A percentile compares a stretch with the other conserved stretches of the same genome.
Evolutionary conservation across 352 stramenopile genomes (phyloP).

Genomic region (Phytophthora uliginosa): DNA sequence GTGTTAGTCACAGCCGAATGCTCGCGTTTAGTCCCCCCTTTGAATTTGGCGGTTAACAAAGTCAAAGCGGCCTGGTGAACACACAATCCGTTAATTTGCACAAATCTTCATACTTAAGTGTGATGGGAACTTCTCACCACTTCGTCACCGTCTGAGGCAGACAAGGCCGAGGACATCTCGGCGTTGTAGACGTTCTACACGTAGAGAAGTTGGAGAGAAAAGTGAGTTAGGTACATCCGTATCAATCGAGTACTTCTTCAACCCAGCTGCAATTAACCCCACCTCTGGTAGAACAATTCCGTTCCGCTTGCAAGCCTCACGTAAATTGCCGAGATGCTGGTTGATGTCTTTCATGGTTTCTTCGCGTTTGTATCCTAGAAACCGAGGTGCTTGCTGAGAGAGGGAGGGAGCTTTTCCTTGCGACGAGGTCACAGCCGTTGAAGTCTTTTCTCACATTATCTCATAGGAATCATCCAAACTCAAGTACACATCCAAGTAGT

Average conservation of each 20-base stretch:
- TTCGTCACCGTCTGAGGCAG: constrained; percentile 19
- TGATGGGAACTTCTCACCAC: not conserved
- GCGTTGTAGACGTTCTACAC: constrained; percentile 13
- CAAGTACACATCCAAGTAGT: not conserved
- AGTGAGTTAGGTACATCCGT: not conserved
- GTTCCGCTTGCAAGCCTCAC: constrained; percentile 12
- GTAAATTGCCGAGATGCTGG: constrained; percentile 16
- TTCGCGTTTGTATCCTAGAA: not conserved
- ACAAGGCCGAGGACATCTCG: constrained; percentile 8
- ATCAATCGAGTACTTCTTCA: not conserved
- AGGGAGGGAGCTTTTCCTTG: constrained; percentile 1
- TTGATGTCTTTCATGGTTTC: constrained; percentile 16
- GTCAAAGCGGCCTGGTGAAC: constrained; percentile 12
- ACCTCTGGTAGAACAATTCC: constrained; percentile 20
- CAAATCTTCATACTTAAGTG: not conserved
- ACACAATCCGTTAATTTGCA: not conserved
- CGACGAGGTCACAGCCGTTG: constrained; percentile 3
- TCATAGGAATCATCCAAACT: not conserved
- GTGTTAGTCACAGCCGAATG: not conserved
- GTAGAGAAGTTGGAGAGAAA: not conserved
- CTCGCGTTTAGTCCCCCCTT: constrained; percentile 13
- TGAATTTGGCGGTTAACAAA: constrained; percentile 9
- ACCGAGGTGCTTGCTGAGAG: not conserved
- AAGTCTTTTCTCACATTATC: not conserved
- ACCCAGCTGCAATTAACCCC: not conserved